Base-by-base conservation (phyloP, 345 rosid genomes). In the Fremontodendron californicum region DNA sequence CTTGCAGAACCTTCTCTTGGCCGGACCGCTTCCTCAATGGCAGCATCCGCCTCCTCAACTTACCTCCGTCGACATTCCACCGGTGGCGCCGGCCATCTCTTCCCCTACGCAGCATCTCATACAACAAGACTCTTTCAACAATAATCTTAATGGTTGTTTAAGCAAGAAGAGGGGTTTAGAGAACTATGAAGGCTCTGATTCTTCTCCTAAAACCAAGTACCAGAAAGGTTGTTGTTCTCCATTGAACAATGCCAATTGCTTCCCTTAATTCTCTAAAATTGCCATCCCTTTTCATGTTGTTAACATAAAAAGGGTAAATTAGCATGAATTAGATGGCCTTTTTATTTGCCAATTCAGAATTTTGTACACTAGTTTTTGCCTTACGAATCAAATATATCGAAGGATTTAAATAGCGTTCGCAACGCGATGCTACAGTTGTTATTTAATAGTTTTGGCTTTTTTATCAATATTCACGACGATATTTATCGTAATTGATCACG, bases 21-120 rank as follows among this genome's bases (percentile, higher is more conserved):
- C 96, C 0, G 96, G 96, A 27, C 92, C 91, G 16, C 92, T 91
- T 33, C 96, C 96, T 58, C 93, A 86, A 46, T 91, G 96, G 96
- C 90, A 88, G 66, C 89, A 88, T 77, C 96, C 96, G 0, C 96
- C 96, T 7, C 95, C 96, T 1, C 85, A 81, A 31, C 79, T 91
- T 0, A 82, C 87, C 85, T 78, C 86, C 79, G 75, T 88, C 31
- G 89, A 91, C 46, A 91, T 91, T 27, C 93, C 95, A 21, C 92
- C 90, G 0, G 87, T 90, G 55, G n/a, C n/a, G n/a, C n/a, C n/a
- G n/a, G 74, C 84, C 76, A 84, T 89, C 77, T 86, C 92, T 72
- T 80, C 90, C 31, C 80, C 86, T 3, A 35, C 69, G 3, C 79
- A 68, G 10, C 78, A 74, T 3, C 71, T 80, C 35, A 37, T 69